These are phyloP conservation scores for Citrus glauca DNA, from an alignment of 345 rosid species.

Conservation along the genomic window DNA sequence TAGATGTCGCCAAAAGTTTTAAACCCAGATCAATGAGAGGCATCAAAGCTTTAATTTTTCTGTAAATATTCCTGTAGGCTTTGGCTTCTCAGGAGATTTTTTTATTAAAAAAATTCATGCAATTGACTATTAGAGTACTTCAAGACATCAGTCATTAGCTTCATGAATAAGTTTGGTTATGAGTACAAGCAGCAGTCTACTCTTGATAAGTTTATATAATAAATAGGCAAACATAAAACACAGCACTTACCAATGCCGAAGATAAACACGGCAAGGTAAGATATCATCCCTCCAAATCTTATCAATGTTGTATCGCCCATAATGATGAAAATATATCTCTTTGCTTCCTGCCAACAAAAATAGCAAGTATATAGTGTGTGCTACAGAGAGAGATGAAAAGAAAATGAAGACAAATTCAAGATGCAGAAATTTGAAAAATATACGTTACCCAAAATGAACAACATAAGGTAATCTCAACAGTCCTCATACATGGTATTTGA, in stretches of 20 bases:
- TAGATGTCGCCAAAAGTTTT: background rate
- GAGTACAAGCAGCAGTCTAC: background rate
- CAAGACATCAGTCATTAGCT: background rate
- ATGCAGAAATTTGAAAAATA: background rate
- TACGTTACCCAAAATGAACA: background rate
- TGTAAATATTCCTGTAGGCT: background rate
- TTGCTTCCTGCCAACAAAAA: conserved; percentile 51
- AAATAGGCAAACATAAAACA: background rate
- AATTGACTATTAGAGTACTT: background rate
- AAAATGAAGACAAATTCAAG: background rate
- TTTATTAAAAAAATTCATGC: background rate
- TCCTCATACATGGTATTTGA: background rate
- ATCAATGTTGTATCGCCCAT: conserved; percentile 63
- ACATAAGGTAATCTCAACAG: background rate
- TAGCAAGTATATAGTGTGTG: no score
- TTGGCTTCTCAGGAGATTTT: background rate
- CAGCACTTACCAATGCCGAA: conserved; percentile 73
- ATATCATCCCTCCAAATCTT: conserved; percentile 88
- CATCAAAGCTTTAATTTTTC: background rate
- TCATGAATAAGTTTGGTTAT: background rate
- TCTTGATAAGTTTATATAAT: background rate
- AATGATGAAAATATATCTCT: conserved; percentile 64
- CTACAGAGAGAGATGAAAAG: background rate
- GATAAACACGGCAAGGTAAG: conserved; percentile 86
- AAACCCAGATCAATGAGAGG: background rate